A percentile compares a stretch with the other conserved stretches of the same genome.
phyloP scores from a whole-genome alignment of 2,329 filamentous ascomycete species.

The Sclerotinia borealis region DNA sequence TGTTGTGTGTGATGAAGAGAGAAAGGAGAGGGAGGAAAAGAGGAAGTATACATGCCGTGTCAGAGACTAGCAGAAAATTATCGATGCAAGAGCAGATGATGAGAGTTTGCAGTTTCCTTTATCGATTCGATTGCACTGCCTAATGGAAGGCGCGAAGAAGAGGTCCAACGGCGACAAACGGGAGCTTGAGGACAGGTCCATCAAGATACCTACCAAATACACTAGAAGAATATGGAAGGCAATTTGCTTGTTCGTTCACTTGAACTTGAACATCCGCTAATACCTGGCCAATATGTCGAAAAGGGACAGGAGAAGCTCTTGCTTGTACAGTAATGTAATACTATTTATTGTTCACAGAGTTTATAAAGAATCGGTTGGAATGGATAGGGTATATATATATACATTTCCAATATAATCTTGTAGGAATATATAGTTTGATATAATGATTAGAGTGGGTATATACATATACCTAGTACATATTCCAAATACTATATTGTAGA shows the following conservation, averaged over 20 bases:
- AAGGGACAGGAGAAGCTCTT: background rate
- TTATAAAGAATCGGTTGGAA: too few relatives aligned
- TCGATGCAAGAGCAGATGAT: background rate
- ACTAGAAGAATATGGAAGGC: background rate
- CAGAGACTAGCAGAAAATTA: background rate
- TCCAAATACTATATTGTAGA: too few relatives aligned
- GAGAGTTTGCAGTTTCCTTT: background rate
- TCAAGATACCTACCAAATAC: background rate
- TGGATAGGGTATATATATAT: too few relatives aligned
- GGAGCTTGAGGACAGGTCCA: background rate
- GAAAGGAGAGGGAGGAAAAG: constrained; percentile 7
- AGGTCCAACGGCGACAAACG: too few relatives aligned
- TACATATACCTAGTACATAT: too few relatives aligned
- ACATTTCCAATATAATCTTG: too few relatives aligned
- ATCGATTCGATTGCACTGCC: background rate
- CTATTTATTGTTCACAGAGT: too few relatives aligned
- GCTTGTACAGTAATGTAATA: too few relatives aligned
- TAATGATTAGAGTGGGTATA: too few relatives aligned
- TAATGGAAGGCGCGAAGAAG: background rate
- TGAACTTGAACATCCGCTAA: background rate
- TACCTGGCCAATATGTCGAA: background rate
- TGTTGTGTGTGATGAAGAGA: background rate
- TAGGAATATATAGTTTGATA: too few relatives aligned
- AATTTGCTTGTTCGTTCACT: too few relatives aligned
- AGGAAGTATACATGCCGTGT: background rate